Conservation (phyloP, 768 basidiomycete genomes). For the Kwoniella sp. region DNA sequence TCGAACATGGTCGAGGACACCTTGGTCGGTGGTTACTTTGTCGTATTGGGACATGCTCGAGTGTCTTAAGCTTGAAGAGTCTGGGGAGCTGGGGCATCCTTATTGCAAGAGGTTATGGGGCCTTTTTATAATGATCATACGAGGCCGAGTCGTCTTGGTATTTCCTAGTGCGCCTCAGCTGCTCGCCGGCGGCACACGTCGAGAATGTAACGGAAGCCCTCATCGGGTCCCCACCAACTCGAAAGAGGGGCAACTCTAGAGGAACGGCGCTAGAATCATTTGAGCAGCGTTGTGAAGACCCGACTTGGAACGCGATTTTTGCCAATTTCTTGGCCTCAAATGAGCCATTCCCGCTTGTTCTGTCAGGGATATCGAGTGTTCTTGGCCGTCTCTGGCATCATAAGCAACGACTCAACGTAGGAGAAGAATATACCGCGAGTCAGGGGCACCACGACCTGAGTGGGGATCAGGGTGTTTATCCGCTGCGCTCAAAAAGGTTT, state of each 20-base stretch:
- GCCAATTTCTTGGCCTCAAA: background rate
- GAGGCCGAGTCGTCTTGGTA: background rate
- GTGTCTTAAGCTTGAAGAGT: too few relatives aligned
- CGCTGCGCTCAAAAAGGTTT: background rate
- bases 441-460: background rate
- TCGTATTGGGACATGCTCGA: background rate
- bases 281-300: background rate
- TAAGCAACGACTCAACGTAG: background rate
- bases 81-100: too few relatives aligned
- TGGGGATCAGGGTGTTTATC: background rate
- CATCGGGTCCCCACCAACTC: background rate
- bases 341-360: background rate
- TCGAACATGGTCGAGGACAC: conserved; percentile 19
- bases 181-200: background rate
- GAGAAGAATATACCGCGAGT: background rate
- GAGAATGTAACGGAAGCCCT: background rate
- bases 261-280: background rate
- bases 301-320: background rate
- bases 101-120: background rate
- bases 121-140: background rate
- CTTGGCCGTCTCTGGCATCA: background rate
- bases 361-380: background rate
- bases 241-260: background rate
- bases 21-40: conserved; percentile 22
- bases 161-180: background rate